Conservation (phyloP, 2,329 filamentous ascomycete species). For the Penicillium sp. region DNA sequence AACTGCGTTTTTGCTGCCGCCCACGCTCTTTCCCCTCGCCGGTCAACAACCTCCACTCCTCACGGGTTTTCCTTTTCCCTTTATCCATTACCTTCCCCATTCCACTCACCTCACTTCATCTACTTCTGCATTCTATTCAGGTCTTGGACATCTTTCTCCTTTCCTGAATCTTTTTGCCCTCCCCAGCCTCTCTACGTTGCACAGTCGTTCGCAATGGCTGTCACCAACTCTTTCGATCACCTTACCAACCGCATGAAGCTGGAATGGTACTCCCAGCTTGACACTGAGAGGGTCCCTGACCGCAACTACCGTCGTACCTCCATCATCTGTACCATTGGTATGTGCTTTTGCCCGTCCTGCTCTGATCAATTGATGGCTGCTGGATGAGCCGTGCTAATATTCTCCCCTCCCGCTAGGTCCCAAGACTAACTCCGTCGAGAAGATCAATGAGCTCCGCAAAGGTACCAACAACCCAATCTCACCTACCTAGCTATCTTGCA, state of each 20-base stretch:
- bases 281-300: slow-evolving; percentile 81
- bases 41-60: slow-evolving; percentile 17
- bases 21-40: slow-evolving; percentile 17
- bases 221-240: slow-evolving; percentile 67
- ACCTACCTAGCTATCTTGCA: not conserved
- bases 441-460: slow-evolving; percentile 88
- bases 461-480: slow-evolving; percentile 33
- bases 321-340: slow-evolving; percentile 96
- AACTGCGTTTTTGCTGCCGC: slow-evolving; percentile 36
- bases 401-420: slow-evolving; percentile 54
- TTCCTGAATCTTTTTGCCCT: slow-evolving; percentile 13
- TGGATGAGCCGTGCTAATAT: slow-evolving; percentile 20
- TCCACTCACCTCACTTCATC: not conserved
- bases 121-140: not conserved
- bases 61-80: not conserved
- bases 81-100: not conserved
- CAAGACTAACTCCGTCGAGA: slow-evolving; percentile 97
- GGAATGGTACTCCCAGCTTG: slow-evolving; percentile 71
- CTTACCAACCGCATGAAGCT: slow-evolving; percentile 70
- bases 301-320: slow-evolving; percentile 93
- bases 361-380: slow-evolving; percentile 2
- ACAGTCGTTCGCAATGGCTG: slow-evolving; percentile 11
- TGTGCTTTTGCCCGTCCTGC: slow-evolving; percentile 22
- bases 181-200: not conserved
- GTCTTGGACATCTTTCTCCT: not conserved